Base-by-base conservation (phyloP, 1,284 basidiomycete species). In the Lignosus rhinocerotis region DNA sequence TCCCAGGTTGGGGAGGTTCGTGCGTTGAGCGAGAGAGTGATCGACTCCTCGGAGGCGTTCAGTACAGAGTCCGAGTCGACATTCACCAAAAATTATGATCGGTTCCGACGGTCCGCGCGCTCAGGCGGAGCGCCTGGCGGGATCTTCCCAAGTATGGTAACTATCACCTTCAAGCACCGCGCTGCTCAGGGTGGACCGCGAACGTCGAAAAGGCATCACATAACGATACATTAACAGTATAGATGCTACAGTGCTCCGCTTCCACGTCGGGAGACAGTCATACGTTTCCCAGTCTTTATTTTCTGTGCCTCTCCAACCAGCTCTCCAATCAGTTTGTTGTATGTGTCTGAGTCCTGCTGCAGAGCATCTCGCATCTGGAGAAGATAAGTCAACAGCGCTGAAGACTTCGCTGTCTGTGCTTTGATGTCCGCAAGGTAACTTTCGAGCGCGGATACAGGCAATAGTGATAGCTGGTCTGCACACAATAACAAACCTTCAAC, bases 291-390 rank as follows among this genome's bases (percentile, higher is more conserved):
- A 4, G 83, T 82, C 68, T 89, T 90, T 56, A 85, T 81, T 72
- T 88, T 92, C 69, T 92, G 90, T 31, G 91, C 91, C 70, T 92
- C 89, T 49, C 83, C 84, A n/a, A 93, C 89, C 51, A 93, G 75
- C 69, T 90, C 91, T 48, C 85, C 91, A 59, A 93, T 93, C 39
- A 92, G 75, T 32, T 83, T 85, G 71, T 93, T 92, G 69, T 93
- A 93, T 41, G 86, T 92, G 70, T 93, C 92, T 41, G 89, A 90
- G 69, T 96, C 93, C 72, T 96, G 92, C 66, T 90, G 87, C 63
- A 94, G 76, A 21, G 90, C 86, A 65, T 96, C 94, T 64, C 89
- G 85, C 52, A 84, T 82, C 73, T 96, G 93, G 55, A 95, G 76
- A 21, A 93, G 76, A 75, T 93, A 84, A 10, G 92, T 92, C 53